Evolutionary conservation across 2,329 filamentous ascomycete species (phyloP).

Genomic region (Colletotrichum siamense): DNA sequence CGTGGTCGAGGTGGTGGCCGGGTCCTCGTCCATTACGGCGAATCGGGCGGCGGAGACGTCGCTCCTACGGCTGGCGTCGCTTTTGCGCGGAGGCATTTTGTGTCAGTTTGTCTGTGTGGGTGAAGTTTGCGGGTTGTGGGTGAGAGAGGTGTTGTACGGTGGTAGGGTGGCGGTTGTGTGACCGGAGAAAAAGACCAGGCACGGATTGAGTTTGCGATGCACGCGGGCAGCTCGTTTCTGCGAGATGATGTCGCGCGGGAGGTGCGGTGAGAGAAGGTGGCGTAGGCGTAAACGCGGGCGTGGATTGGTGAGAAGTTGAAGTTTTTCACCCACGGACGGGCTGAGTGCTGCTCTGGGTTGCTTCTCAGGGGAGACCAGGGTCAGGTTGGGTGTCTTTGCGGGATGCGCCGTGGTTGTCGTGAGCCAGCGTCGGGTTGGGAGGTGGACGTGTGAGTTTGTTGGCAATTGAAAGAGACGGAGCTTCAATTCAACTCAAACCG

Average conservation of each 20-base stretch:
- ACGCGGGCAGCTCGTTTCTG: neutral
- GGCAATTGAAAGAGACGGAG: neutral
- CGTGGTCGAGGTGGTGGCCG: slow-evolving; percentile 19
- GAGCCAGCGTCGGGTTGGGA: neutral
- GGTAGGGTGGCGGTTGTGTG: neutral
- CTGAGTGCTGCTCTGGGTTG: too few species aligned
- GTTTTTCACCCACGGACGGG: neutral
- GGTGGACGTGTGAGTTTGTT: neutral
- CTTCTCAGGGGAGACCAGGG: neutral
- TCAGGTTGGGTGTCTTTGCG: neutral
- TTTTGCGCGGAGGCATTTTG: slow-evolving; percentile 62
- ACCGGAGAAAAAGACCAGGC: neutral
- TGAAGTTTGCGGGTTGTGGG: neutral
- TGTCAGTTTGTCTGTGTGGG: neutral
- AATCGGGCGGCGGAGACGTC: slow-evolving; percentile 52
- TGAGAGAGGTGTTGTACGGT: neutral
- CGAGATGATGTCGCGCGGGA: neutral
- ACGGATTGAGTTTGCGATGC: neutral
- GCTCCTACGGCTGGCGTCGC: slow-evolving; percentile 49
- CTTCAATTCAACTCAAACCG: too few species aligned
- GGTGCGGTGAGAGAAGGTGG: neutral
- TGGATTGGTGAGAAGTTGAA: neutral
- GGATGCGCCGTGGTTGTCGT: neutral
- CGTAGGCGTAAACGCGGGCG: neutral
- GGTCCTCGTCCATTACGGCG: slow-evolving; percentile 47